Evolutionary conservation across 306 rosid species (phyloP), one percentile per base, ranked within the genome.

Genomic region (Boehmeria nivea): DNA sequence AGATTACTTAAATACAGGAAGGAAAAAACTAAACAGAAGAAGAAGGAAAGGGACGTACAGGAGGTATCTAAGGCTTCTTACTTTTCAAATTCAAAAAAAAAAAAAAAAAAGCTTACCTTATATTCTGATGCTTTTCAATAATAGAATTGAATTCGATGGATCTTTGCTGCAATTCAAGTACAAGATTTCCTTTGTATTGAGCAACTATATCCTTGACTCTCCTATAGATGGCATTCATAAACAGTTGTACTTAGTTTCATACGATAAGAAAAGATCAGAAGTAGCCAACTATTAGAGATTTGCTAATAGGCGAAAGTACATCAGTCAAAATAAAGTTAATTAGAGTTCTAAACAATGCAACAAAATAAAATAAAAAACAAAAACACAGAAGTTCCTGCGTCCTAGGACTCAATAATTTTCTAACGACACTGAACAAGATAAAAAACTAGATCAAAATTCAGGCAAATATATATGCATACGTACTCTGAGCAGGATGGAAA

Each of bases 111-210:
- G 60, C 25, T 65, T 69, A 87, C 99, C 95, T 84, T 61, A 91
- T 91, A 75, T 81, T 82, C 55, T 77, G 89, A 78, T 91, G 95
- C 75, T 81, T 85, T 28, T 72, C 68, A 63, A 87, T 73, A 56
- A 91, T 59, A 23, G 87, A 76, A 69, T 85, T 82, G 77, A 91
- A 82, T 65, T 91, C 99, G 9, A 80, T 79, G 75, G 96, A 85
- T 81, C 99, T 87, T 76, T 91, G 99, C 95, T 91, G 99, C 89
- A 87, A 79, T 74, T 91, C 96, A 67, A 91, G 95, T 72, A 81
- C 79, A 59, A 91, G 87, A 76, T 75, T 87, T 65, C 96, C 96
- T 79, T 76, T 81, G 81, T 80, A 72, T 65, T 85, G 96, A 58
- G 55, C 78, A 62, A 81, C 66, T 66, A 87, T 78, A 60, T 85